Evolutionary conservation across 176 grass and related monocot species (phyloP).

Genomic region (Zea luxurians): DNA sequence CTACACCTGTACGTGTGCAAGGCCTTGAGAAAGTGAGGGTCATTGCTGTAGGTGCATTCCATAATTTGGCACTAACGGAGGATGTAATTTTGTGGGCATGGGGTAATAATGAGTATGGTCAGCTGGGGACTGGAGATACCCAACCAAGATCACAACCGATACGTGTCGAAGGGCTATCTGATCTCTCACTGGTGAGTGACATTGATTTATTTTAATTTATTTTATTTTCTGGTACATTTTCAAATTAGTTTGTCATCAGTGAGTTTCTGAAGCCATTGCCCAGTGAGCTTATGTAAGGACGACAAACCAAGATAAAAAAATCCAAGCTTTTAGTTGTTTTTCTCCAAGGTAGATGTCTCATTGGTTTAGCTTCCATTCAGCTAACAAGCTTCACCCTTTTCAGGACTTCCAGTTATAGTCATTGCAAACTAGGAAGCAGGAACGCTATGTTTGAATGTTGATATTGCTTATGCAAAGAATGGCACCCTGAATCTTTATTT

Average conservation of each 20-base stretch:
- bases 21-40: conserved; percentile 71
- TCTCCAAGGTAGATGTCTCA: not conserved
- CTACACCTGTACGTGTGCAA: conserved; percentile 85
- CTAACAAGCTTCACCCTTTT: not conserved
- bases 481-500: conserved; percentile 3
- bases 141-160: conserved; percentile 91
- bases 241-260: not conserved
- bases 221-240: conserved; percentile 14
- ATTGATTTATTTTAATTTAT: conserved; percentile 31
- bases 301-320: not conserved
- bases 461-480: conserved; percentile 8
- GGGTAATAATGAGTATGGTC: conserved; percentile 98
- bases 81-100: conserved; percentile 91
- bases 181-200: conserved; percentile 62
- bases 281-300: conserved; percentile 20
- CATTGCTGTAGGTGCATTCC: conserved; percentile 99
- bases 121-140: conserved; percentile 89
- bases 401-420: not conserved
- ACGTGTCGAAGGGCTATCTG: conserved; percentile 69
- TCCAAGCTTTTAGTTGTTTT: not conserved
- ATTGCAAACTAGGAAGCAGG: not conserved
- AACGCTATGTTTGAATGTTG: not conserved
- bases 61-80: conserved; percentile 85
- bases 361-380: not conserved
- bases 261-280: conserved; percentile 8